phyloP scores from a whole-genome alignment of 129 eudicot species.

The Flaveria brownii region DNA sequence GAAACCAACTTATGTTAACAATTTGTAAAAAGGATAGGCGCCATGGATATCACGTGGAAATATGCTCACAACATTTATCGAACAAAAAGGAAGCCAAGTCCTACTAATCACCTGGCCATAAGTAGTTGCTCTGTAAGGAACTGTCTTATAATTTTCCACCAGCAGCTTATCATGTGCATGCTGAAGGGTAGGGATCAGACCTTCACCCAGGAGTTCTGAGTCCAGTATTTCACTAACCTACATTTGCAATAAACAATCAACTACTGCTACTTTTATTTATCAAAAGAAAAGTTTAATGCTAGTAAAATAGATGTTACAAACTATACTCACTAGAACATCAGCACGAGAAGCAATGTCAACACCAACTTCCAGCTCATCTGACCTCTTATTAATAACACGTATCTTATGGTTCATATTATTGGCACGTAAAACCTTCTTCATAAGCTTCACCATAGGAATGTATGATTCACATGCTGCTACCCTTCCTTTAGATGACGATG shows the following conservation, averaged over 20 bases:
- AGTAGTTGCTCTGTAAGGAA: conserved; percentile 75
- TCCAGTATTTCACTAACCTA: conserved; percentile 95
- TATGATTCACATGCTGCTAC: conserved; percentile 92
- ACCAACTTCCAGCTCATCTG: conserved; percentile 81
- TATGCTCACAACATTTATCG: background rate
- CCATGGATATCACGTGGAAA: background rate
- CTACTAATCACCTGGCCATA: conserved; percentile 66
- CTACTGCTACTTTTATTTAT: background rate
- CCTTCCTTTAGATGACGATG: conserved; percentile 39
- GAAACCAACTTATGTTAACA: background rate
- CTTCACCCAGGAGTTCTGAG: conserved; percentile 91
- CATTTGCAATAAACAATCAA: conserved; percentile 14
- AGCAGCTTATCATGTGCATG: conserved; percentile 86
- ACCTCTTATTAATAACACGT: conserved; percentile 67
- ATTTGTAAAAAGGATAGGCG: no score
- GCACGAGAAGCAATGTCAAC: conserved; percentile 74
- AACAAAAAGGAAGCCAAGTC: background rate
- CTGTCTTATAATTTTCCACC: conserved; percentile 69
- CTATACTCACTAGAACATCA: conserved; percentile 72
- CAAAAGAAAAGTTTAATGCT: background rate
- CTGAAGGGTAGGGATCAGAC: conserved; percentile 85
- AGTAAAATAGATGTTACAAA: conserved; percentile 1
- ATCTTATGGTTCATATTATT: conserved; percentile 67
- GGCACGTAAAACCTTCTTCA: conserved; percentile 77
- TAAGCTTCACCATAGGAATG: conserved; percentile 94